These are phyloP conservation scores for Pontederia paniculata DNA, from an alignment of 176 grass and related monocot genomes.

Conservation along the genomic window DNA sequence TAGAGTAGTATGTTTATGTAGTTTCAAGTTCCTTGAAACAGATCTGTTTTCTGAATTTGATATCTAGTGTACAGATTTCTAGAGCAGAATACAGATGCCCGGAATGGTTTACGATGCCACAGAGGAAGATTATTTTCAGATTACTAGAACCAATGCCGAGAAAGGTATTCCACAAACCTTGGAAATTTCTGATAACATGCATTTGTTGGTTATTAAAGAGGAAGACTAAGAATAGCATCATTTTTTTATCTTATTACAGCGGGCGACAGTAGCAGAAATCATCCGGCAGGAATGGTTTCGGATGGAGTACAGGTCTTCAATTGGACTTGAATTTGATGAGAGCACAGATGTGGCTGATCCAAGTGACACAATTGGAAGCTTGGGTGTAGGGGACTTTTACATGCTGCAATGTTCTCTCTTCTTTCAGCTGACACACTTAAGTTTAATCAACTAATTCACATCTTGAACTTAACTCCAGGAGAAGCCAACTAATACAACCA, in stretches of 20 bases:
- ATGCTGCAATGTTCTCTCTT: too few relatives aligned
- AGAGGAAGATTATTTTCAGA: constrained; percentile 52
- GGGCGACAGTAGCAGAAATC: constrained; percentile 51
- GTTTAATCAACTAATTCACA: background rate
- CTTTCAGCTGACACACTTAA: background rate
- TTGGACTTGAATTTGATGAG: constrained; percentile 19
- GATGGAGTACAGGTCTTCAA: constrained; percentile 26
- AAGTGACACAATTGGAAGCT: background rate
- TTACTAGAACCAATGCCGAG: constrained; percentile 45
- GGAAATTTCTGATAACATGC: constrained; percentile 2
- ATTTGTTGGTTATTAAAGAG: constrained; percentile 13
- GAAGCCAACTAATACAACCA: constrained; percentile 9
- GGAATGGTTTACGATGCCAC: constrained; percentile 37
- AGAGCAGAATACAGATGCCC: constrained; percentile 51
- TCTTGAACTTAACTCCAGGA: constrained; percentile 1
- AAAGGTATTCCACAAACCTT: constrained; percentile 20
- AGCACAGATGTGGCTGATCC: constrained; percentile 24
- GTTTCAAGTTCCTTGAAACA: background rate
- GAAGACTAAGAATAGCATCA: background rate
- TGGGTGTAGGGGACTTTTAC: background rate
- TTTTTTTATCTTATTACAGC: constrained; percentile 25
- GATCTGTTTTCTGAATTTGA: background rate
- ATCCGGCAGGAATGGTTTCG: constrained; percentile 50
- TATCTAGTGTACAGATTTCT: constrained; percentile 37
- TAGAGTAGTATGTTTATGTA: too few relatives aligned